Percentiles rank a stretch among this genome's conserved stretches.
Evolutionary conservation across 352 stramenopile species (phyloP).

Genomic region (Phytophthora chlamydospora): DNA sequence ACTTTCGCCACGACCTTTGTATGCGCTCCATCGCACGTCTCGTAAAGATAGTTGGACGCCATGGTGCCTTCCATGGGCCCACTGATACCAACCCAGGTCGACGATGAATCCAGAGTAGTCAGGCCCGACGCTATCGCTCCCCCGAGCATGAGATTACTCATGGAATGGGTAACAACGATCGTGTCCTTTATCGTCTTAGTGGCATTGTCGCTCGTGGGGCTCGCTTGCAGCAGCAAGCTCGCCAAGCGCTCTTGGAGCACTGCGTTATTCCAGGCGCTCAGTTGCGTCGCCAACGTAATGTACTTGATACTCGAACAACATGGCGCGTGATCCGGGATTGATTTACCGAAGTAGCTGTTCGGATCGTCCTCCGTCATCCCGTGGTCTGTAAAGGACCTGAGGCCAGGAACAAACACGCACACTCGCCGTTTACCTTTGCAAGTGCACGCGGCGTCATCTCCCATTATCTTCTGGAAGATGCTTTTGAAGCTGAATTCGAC

Average conservation of each 20-base stretch:
- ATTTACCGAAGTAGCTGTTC: constrained; percentile 50
- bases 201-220: constrained; percentile 34
- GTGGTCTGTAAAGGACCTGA: constrained; percentile 40
- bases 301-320: constrained; percentile 68
- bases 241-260: constrained; percentile 47
- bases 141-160: constrained; percentile 60
- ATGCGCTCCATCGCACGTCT: constrained; percentile 38
- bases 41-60: constrained; percentile 51
- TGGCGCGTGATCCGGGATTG: constrained; percentile 55
- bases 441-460: constrained; percentile 30
- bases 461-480: constrained; percentile 31
- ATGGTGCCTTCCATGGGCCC: constrained; percentile 50
- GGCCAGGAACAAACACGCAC: constrained; percentile 67
- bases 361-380: constrained; percentile 39
- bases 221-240: constrained; percentile 41
- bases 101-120: constrained; percentile 36
- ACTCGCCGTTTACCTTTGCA: constrained; percentile 45
- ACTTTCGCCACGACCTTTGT: constrained; percentile 30
- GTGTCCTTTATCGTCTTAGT: constrained; percentile 60
- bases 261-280: constrained; percentile 51
- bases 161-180: constrained; percentile 69
- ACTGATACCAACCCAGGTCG: constrained; percentile 46
- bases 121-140: constrained; percentile 45
- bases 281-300: constrained; percentile 49
- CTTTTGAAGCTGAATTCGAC: constrained; percentile 19